Base-by-base conservation (phyloP, 140 eudicot genomes). In the Flaveria floridana region DNA sequence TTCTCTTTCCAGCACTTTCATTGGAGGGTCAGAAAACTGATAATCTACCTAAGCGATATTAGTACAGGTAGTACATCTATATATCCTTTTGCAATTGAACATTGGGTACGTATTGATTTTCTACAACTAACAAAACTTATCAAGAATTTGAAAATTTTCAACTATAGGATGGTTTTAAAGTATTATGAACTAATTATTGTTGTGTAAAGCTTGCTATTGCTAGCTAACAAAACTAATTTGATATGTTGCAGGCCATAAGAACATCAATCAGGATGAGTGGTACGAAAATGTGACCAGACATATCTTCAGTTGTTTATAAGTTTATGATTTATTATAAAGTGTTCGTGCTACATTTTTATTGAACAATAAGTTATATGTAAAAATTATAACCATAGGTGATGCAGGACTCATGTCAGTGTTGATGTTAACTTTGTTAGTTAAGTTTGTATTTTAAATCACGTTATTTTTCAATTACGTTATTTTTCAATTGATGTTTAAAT, bases 11-110 rank as follows among this genome's bases (percentile, higher is more conserved):
- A 0, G 80, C 50, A 14, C 26, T 66, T 66, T 37, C 68, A 18
- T 3, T 76, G 68, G 80, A 76, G 30, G 80, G 73, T 25, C 48
- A 23, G 20, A 67, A 53, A 37, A 51, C 57, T 37, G 74, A 67
- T 51, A 76, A 53, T 67, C 59, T 66, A 76, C 68, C 68, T 20
- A 76, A 67, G 46, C 51, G 50, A 19, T 76, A 76, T 67, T 76
- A 76, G 30, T 48, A 75, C 16, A 14, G 12, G 4, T 11, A 52
- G 46, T 20, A 65, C 10, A 21, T 44, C 10, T 52, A n/a, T n/a
- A n/a, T n/a, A 44, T 76, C 61, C 19, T 37, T 48, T 64, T 3
- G 68, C 68, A 62, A 26, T 62, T 62, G 44, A 34, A 64, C 48
- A n/a, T 6, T 64, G 47, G 23, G 3, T 44, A 1, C 14, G 1